A percentile compares a stretch with the other conserved stretches of the same genome.
These are phyloP conservation scores for Phytophthora fragariaefolia DNA, from an alignment of 352 stramenopile genomes.

Conservation along the genomic window DNA sequence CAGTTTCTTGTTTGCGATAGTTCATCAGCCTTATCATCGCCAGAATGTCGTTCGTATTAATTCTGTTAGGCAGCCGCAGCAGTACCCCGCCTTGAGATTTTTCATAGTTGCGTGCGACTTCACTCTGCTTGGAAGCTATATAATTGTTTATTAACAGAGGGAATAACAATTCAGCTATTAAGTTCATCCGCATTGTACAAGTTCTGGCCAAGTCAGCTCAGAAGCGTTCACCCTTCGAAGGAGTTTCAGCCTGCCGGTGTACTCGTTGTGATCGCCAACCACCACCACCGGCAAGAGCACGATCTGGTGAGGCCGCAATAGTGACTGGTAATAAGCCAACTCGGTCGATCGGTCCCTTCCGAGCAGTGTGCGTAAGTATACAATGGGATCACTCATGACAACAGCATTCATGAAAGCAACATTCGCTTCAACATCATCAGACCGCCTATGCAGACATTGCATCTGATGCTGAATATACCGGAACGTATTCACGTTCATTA, in stretches of 20 bases:
- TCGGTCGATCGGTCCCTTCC: constrained; percentile 20
- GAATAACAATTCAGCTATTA: no score
- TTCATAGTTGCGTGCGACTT: no score
- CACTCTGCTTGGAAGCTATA: no score
- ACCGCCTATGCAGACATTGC: constrained; percentile 28
- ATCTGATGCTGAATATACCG: constrained; percentile 36
- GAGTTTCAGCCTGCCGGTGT: constrained; percentile 22
- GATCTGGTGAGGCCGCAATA: constrained; percentile 20
- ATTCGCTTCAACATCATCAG: constrained; percentile 33
- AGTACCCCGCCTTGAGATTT: no score
- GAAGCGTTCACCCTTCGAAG: constrained; percentile 19
- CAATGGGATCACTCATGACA: constrained; percentile 49
- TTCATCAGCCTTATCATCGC: no score
- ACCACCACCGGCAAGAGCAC: constrained; percentile 31
- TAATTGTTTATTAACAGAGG: no score
- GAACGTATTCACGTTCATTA: constrained; percentile 18
- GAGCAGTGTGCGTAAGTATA: constrained; percentile 32
- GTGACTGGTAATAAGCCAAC: constrained; percentile 36
- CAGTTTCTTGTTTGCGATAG: no score
- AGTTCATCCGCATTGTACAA: constrained; percentile 39
- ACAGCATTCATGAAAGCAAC: constrained; percentile 51
- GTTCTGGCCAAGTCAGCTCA: constrained; percentile 31
- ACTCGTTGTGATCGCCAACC: constrained; percentile 29
- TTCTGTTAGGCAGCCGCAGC: no score
- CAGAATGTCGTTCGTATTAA: no score